Evolutionary conservation across 148 eudicot genomes (phyloP).

Genomic region (Rhododendron simsii): DNA sequence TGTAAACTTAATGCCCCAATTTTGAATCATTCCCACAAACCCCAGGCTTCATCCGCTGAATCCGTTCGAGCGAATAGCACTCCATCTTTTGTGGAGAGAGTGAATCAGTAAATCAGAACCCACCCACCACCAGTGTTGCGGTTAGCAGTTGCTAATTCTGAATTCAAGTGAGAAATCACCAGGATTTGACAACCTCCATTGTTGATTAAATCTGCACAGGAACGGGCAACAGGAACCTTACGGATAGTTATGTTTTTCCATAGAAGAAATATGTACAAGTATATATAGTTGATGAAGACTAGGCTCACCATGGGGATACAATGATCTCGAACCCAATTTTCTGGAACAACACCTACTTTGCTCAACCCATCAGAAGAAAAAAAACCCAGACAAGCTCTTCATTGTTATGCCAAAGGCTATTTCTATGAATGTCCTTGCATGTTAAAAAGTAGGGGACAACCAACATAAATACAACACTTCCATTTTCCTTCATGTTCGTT

Average conservation of each 20-base stretch:
- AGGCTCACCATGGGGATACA: not conserved
- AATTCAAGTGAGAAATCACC: not conserved
- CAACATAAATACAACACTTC: not conserved
- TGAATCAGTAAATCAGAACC: not conserved
- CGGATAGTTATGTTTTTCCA: not conserved
- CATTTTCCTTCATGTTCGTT: not conserved
- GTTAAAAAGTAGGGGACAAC: not conserved
- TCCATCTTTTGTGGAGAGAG: not conserved
- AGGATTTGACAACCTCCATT: not conserved
- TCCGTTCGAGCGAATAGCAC: not conserved
- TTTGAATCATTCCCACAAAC: not conserved
- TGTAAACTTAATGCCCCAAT: not conserved
- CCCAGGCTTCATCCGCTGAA: not conserved
- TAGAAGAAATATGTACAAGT: not conserved
- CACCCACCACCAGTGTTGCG: not conserved
- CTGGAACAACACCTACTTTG: not conserved
- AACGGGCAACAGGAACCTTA: not conserved
- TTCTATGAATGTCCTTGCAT: not conserved
- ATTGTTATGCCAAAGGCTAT: not conserved
- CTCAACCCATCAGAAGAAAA: not conserved
- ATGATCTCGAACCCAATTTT: not conserved
- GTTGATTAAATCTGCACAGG: not conserved
- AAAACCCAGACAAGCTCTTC: not conserved
- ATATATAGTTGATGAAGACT: not conserved
- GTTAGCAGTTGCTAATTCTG: not conserved